Evolutionary conservation across 352 stramenopile species (phyloP), one percentile per base, ranked within the genome.

Genomic region (Elongisporangium undulatum): DNA sequence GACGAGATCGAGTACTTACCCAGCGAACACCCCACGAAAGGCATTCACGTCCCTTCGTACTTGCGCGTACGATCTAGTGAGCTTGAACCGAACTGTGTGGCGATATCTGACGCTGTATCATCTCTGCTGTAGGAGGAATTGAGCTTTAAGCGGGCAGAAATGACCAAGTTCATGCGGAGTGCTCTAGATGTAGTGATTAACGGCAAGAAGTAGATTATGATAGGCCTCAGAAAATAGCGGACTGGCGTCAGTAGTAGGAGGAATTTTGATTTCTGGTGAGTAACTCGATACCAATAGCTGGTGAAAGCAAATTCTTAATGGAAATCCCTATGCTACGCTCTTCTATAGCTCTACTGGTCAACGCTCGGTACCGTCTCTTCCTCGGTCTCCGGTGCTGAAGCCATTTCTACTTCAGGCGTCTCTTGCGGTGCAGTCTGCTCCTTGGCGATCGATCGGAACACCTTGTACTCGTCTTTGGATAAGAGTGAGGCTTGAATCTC

Each of bases 111-210:
- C 34, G 12, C 17, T 45, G 34, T 17, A 2, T 45, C 34, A 17
- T 17, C 34, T 26, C 9, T 53, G 15, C 20, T 58, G 7, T 49
- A 92, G 75, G 82, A 94, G 34, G 85, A 94, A 57, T 63, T 94
- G 56, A 91, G 74, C 49, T 94, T 94, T 68, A 87, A 77, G 59
- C 77, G 83, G 39, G 74, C 74, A 45, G 82, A 94, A 64, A 81
- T 92, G 70, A 92, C 82, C 57, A 89, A 89, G 52, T 94, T 94
- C 62, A 89, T 91, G 75, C 78, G 81, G 49, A 89, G 83, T 61
- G 67, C 92, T 51, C 63, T 94, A 49, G 85, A 94, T 64, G 77
- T 89, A 29, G 82, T 93, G 41, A 90, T 90, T 75, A 76, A 79
- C 54, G 89, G 89, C 65, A 88, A 87, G 63, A 78, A 82, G 65